Conservation (phyloP, 1,139 yeast genomes). For the Candida tunisiensis region DNA sequence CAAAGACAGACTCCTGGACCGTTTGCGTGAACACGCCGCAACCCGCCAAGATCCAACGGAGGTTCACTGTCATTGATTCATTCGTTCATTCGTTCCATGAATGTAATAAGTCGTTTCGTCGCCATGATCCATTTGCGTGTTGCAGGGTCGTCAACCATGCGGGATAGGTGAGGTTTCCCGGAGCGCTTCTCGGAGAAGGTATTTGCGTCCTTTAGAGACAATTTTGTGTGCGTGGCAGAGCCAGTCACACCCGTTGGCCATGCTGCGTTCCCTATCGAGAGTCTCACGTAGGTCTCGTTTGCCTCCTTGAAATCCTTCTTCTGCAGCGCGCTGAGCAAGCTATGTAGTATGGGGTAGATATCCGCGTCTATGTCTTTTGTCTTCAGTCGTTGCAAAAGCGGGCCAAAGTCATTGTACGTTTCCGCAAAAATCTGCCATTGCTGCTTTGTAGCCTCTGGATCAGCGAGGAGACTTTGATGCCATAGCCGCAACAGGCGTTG, state of each 20-base stretch:
- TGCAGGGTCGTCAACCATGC: conserved; percentile 62
- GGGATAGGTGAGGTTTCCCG: conserved; percentile 30
- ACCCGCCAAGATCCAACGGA: too few species aligned
- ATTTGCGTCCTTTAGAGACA: conserved; percentile 15
- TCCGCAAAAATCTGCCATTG: conserved; percentile 23
- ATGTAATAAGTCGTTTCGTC: conserved; percentile 52
- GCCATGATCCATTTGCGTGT: conserved; percentile 69
- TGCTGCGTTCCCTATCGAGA: conserved; percentile 77
- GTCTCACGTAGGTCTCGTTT: conserved; percentile 51
- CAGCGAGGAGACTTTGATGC: too few species aligned
- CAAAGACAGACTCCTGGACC: too few species aligned
- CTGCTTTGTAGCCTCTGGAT: conserved; percentile 6
- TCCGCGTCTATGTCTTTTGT: conserved; percentile 26
- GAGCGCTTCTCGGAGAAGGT: too few species aligned
- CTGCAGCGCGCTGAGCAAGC: conserved; percentile 47
- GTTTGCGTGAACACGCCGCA: too few species aligned
- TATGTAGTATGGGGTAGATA: conserved; percentile 39
- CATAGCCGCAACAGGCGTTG: too few species aligned
- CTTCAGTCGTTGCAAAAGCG: conserved; percentile 43
- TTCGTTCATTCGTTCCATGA: conserved; percentile 6
- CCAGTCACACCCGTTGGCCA: conserved; percentile 85
- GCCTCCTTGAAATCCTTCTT: conserved; percentile 35
- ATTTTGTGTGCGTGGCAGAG: conserved; percentile 62
- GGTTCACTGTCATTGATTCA: neutral
- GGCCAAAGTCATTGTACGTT: conserved; percentile 44